Conservation (phyloP, 352 stramenopile genomes). For the Aphanomyces stellatus region DNA sequence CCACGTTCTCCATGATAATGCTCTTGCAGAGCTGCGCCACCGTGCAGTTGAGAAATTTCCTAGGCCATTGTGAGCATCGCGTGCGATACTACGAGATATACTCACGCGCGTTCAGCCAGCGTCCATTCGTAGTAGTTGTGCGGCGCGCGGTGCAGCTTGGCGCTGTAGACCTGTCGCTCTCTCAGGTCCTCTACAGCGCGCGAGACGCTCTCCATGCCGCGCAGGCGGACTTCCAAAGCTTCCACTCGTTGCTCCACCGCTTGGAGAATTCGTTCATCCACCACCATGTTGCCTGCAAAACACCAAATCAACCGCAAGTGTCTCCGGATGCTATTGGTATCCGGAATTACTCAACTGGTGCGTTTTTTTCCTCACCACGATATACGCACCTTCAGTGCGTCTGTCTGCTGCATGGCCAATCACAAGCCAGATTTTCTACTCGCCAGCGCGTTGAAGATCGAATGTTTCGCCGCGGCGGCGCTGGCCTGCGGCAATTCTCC, state of each 20-base stretch:
- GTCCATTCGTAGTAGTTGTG: conserved; percentile 71
- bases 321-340: no score
- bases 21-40: conserved; percentile 81
- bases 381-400: no score
- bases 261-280: no score
- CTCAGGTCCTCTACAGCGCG: conserved; percentile 42
- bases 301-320: no score
- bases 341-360: no score
- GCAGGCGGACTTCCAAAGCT: conserved; percentile 35
- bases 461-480: no score
- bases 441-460: no score
- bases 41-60: conserved; percentile 50
- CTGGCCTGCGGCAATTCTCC: not conserved
- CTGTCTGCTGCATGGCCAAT: no score
- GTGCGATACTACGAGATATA: not conserved
- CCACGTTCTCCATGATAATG: conserved; percentile 84
- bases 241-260: conserved; percentile 30
- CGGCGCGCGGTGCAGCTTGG: conserved; percentile 53
- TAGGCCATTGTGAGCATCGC: no score
- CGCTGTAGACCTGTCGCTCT: conserved; percentile 39
- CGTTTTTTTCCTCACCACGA: no score
- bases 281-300: no score
- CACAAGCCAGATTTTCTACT: no score
- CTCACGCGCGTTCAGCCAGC: conserved; percentile 50
- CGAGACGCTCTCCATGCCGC: conserved; percentile 41